phyloP scores from a whole-genome alignment of 768 basidiomycete genomes.

The Amanita inopinata region DNA sequence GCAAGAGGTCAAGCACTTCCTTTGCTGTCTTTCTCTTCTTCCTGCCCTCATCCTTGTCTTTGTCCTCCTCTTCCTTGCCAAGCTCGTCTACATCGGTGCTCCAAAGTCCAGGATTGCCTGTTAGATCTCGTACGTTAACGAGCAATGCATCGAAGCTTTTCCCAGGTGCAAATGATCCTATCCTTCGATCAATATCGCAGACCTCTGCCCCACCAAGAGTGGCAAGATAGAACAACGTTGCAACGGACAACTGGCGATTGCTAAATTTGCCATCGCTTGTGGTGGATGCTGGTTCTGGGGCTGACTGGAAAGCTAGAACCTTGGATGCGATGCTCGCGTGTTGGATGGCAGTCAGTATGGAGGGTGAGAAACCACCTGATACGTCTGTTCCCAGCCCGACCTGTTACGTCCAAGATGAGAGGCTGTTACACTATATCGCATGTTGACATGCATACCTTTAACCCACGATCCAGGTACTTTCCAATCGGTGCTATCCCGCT shows the following conservation, averaged over 20 bases:
- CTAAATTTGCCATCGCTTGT: slow-evolving; percentile 26
- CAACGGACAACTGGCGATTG: slow-evolving; percentile 56
- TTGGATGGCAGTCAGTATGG: slow-evolving; percentile 68
- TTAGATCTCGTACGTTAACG: slow-evolving; percentile 44
- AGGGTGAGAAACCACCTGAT: slow-evolving; percentile 78
- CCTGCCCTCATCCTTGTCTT: slow-evolving; percentile 17
- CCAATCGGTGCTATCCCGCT: slow-evolving; percentile 82
- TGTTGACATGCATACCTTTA: slow-evolving; percentile 50
- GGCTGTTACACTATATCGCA: neutral
- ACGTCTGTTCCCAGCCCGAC: slow-evolving; percentile 94
- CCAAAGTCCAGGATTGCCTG: slow-evolving; percentile 48
- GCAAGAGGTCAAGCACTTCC: slow-evolving; percentile 38
- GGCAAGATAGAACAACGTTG: slow-evolving; percentile 80
- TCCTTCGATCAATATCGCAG: slow-evolving; percentile 53
- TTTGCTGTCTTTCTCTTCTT: slow-evolving; percentile 17
- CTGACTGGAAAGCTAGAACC: slow-evolving; percentile 44
- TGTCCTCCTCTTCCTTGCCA: slow-evolving; percentile 11
- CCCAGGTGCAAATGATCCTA: slow-evolving; percentile 72
- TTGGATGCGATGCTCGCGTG: slow-evolving; percentile 78
- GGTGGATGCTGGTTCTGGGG: slow-evolving; percentile 5
- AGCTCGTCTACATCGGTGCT: slow-evolving; percentile 14
- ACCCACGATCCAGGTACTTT: slow-evolving; percentile 66
- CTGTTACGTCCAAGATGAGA: slow-evolving; percentile 26
- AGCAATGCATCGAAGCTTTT: slow-evolving; percentile 89
- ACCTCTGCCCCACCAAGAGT: slow-evolving; percentile 87